Conservation (phyloP, 2,329 filamentous ascomycete genomes). For the Ascochyta clinopodiicola region DNA sequence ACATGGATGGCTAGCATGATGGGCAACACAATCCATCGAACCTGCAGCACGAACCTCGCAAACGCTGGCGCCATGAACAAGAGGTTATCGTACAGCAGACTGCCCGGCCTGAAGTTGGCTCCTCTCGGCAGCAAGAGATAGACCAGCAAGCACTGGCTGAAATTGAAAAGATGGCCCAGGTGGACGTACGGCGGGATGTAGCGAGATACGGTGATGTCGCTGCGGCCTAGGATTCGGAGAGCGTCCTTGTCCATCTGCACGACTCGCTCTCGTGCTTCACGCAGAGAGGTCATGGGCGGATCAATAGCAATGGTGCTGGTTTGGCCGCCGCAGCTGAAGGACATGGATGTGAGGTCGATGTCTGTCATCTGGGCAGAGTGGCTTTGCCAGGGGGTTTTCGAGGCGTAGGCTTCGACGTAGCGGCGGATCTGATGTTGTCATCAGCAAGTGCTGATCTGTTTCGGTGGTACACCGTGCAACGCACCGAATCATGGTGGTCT, state of each 20-base stretch:
- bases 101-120: constrained; percentile 44
- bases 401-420: constrained; percentile 77
- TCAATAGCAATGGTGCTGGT: constrained; percentile 65
- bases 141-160: constrained; percentile 52
- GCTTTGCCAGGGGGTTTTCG: constrained; percentile 63
- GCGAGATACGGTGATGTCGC: constrained; percentile 61
- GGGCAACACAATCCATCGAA: constrained; percentile 65
- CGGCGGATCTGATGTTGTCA: constrained; percentile 60
- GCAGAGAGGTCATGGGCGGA: constrained; percentile 72
- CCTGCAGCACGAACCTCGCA: constrained; percentile 62
- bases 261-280: constrained; percentile 72
- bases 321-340: constrained; percentile 61
- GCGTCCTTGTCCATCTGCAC: constrained; percentile 74
- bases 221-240: constrained; percentile 66
- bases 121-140: constrained; percentile 39
- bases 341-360: constrained; percentile 69
- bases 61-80: constrained; percentile 61
- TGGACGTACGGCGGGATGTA: constrained; percentile 59
- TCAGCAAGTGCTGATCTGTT: constrained; percentile 5
- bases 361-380: constrained; percentile 68
- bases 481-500: constrained; percentile 74
- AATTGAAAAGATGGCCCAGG: constrained; percentile 57
- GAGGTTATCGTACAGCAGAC: constrained; percentile 49
- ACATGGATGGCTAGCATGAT: constrained; percentile 70
- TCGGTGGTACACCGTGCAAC: neutral